Evolutionary conservation across 352 stramenopile genomes (phyloP).

Genomic region (Pythium rhizo-oryzae): DNA sequence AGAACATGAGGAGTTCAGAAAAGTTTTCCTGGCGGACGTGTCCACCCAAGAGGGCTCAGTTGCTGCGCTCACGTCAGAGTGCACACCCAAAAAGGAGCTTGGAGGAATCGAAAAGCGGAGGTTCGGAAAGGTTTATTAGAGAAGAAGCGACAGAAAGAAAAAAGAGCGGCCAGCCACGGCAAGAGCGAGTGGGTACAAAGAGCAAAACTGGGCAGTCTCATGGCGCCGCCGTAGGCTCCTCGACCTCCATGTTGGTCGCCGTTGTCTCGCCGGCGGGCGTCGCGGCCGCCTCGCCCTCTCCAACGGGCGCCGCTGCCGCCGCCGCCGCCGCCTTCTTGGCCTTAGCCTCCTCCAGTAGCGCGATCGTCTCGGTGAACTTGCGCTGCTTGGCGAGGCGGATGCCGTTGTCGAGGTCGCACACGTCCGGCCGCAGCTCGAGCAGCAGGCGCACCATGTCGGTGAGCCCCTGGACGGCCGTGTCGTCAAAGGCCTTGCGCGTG

Average conservation of each 20-base stretch:
- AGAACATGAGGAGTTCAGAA: too few relatives aligned
- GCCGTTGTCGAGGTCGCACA: slow-evolving; percentile 44
- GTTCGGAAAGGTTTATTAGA: too few relatives aligned
- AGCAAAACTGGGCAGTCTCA: background rate
- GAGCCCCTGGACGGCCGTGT: slow-evolving; percentile 46
- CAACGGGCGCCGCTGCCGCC: background rate
- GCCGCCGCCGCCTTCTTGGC: slow-evolving; percentile 4
- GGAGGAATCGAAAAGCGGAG: too few relatives aligned
- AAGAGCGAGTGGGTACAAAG: too few relatives aligned
- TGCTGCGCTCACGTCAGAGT: too few relatives aligned
- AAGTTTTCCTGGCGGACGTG: too few relatives aligned
- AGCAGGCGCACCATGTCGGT: slow-evolving; percentile 49
- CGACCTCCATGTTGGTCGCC: background rate
- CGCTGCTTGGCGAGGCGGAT: slow-evolving; percentile 50
- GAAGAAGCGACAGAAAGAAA: too few relatives aligned
- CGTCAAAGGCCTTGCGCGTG: slow-evolving; percentile 49
- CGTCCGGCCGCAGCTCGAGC: slow-evolving; percentile 33
- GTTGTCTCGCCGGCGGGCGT: background rate
- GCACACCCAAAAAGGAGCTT: too few relatives aligned
- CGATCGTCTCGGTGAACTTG: slow-evolving; percentile 35
- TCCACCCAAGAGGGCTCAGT: too few relatives aligned
- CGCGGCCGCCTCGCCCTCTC: background rate
- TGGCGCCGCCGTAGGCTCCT: too few relatives aligned
- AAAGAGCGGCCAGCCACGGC: background rate
- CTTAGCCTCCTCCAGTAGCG: slow-evolving; percentile 25